phyloP scores from a whole-genome alignment of 1,284 basidiomycete genomes.

The Cryptococcus sp. region DNA sequence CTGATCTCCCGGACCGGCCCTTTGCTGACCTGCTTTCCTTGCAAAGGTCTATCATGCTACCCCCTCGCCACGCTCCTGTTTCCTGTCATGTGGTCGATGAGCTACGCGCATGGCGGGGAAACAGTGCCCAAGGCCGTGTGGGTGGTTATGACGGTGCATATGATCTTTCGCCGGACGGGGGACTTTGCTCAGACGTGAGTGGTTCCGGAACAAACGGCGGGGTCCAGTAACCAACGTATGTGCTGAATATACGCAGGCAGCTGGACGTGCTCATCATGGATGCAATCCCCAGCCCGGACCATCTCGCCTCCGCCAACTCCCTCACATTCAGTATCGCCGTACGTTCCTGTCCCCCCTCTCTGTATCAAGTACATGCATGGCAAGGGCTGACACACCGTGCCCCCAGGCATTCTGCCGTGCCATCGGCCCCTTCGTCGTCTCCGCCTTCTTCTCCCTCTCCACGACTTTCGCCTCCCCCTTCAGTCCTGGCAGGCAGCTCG shows the following conservation, averaged over 20 bases:
- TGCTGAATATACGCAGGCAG: conserved; percentile 15
- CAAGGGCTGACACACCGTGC: too few relatives aligned
- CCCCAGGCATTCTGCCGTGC: conserved; percentile 31
- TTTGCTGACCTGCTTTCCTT: too few relatives aligned
- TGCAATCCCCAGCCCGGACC: conserved; percentile 34
- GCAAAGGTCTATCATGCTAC: conserved; percentile 30
- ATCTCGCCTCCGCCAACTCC: conserved; percentile 40
- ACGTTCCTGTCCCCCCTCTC: conserved; percentile 4
- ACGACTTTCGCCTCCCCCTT: conserved; percentile 20
- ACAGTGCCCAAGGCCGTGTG: conserved; percentile 11
- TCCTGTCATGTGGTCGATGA: conserved; percentile 33
- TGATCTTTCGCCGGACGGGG: conserved; percentile 33
- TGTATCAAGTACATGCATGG: not conserved
- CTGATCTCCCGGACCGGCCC: too few relatives aligned
- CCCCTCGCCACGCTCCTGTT: conserved; percentile 30
- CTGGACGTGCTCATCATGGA: conserved; percentile 38
- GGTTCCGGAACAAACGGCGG: too few relatives aligned
- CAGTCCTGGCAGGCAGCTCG: conserved; percentile 27
- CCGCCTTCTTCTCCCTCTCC: conserved; percentile 34
- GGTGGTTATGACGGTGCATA: conserved; percentile 27
- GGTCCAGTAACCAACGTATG: too few relatives aligned
- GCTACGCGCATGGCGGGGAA: conserved; percentile 5
- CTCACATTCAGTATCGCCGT: conserved; percentile 38
- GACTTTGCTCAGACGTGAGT: conserved; percentile 39
- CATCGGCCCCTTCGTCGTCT: conserved; percentile 35